Base-by-base conservation (phyloP, 1,284 basidiomycete genomes). In the Cryptococcus jaspeensis region DNA sequence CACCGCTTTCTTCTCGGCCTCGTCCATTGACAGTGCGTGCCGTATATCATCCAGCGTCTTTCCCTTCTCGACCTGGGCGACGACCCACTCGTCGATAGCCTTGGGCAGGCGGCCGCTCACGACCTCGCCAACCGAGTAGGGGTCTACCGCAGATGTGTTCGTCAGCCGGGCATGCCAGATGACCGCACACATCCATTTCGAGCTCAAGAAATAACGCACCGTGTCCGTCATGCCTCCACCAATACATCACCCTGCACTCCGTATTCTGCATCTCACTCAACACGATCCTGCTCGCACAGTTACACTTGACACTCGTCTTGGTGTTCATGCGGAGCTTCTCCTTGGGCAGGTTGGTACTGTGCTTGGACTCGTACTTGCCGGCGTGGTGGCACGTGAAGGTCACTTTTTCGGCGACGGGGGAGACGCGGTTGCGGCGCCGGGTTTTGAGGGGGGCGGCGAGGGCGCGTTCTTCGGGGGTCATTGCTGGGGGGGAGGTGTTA, bases 351-450 rank as follows among this genome's bases (percentile, higher is more conserved):
- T 61, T 62, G 16, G 60, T 55, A 15, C 63, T 67, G 58, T 76
- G 74, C 52, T 70, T 66, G 28, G 74, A 65, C 35, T 61, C 59
- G 59, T 76, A 76, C 16, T 56, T 63, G 2, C 74, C 74, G 1
- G 74, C 71, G 43, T 76, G 74, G 60, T 76, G 74, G 39, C 74
- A 76, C 8, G 74, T 75, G 50, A 64, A 76, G 7, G 74, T 76
- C 56, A 76, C 66, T 58, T 76, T 76, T 45, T 73, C 70, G 40
- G 64, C 48, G 35, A 75, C 70, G 3, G 62, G 56, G 3, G 67
- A 69, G 1, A 71, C 73, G 15, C 69, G 64, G 37, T 64, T 66
- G 6, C 74, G 58, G 13, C 68, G 59, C 9, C 74, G 63, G n/a
- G 65, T 65, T 54, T 76, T 76, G 32, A 74, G 60, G 0, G 72